phyloP scores from a whole-genome alignment of 176 grass and related monocot genomes.

The Ensete glaucum region DNA sequence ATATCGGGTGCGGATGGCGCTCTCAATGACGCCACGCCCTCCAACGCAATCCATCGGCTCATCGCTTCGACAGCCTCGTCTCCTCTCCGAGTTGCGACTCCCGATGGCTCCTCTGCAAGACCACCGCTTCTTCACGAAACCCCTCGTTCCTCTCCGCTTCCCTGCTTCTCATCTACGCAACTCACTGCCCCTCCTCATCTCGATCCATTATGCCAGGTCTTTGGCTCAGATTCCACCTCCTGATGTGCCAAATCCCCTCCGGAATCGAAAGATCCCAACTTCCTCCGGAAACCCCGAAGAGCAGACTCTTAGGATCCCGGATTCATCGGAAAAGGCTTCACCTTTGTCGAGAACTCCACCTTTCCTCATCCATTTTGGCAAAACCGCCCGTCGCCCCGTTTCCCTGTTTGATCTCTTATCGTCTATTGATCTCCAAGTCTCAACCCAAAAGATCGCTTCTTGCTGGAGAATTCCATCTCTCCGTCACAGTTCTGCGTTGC shows the following conservation, averaged over 20 bases:
- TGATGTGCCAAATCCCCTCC: slow-evolving; percentile 4
- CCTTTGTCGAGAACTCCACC: slow-evolving; percentile 28
- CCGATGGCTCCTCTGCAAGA: slow-evolving; percentile 51
- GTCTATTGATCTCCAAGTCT: background rate
- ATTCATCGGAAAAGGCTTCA: slow-evolving; percentile 16
- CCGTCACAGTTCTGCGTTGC: slow-evolving; percentile 19
- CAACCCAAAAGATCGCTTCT: slow-evolving; percentile 16
- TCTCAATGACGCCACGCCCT: background rate
- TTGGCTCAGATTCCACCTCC: background rate
- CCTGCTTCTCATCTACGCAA: background rate
- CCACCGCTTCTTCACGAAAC: slow-evolving; percentile 28
- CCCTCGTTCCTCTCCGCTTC: slow-evolving; percentile 1
- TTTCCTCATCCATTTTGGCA: background rate
- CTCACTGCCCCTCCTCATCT: slow-evolving; percentile 1
- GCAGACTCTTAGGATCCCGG: background rate
- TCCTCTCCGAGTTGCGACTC: background rate
- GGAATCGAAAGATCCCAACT: slow-evolving; percentile 2
- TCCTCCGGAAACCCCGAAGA: background rate
- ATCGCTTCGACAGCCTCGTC: too few relatives aligned
- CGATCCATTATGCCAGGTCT: background rate
- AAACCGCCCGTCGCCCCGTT: background rate
- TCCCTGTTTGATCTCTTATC: background rate
- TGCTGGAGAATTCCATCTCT: background rate
- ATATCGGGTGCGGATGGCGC: background rate
- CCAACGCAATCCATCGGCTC: background rate